Conservation (phyloP, 208 protist genomes). For the Trypanosoma grayi region DNA sequence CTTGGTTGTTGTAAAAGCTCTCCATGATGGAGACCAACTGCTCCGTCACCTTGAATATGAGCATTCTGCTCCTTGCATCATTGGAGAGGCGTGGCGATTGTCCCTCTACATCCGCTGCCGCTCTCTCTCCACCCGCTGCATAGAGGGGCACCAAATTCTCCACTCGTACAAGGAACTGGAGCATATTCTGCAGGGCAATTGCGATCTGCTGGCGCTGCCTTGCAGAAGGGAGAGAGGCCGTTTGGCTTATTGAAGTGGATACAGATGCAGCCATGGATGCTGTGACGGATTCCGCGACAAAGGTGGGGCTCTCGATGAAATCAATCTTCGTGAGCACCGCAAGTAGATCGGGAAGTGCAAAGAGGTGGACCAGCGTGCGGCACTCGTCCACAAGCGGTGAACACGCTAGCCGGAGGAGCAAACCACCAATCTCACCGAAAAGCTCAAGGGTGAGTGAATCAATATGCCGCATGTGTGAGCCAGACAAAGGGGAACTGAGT, state of each 20-base stretch:
- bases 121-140: not conserved
- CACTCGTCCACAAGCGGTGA: conserved; percentile 61
- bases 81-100: conserved; percentile 9
- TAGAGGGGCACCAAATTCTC: conserved; percentile 32
- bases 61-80: conserved; percentile 5
- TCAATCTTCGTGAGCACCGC: conserved; percentile 30
- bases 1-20: conserved; percentile 16
- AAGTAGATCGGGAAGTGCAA: conserved; percentile 63
- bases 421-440: conserved; percentile 53
- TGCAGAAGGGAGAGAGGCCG: conserved; percentile 20
- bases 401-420: conserved; percentile 50
- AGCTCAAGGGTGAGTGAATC: conserved; percentile 47
- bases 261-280: not conserved
- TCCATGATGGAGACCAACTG: conserved; percentile 25
- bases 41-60: conserved; percentile 20
- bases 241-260: not conserved
- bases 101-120: not conserved
- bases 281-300: not conserved
- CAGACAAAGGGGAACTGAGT: conserved; percentile 30
- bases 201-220: conserved; percentile 42
- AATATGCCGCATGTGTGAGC: conserved; percentile 15
- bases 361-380: conserved; percentile 41
- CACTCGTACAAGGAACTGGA: conserved; percentile 45
- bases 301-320: conserved; percentile 32
- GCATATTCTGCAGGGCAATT: conserved; percentile 54